Percentiles rank a stretch among this genome's conserved stretches.
Evolutionary conservation across 306 rosid species (phyloP).

Genomic region (Vigna reflexopilosa): DNA sequence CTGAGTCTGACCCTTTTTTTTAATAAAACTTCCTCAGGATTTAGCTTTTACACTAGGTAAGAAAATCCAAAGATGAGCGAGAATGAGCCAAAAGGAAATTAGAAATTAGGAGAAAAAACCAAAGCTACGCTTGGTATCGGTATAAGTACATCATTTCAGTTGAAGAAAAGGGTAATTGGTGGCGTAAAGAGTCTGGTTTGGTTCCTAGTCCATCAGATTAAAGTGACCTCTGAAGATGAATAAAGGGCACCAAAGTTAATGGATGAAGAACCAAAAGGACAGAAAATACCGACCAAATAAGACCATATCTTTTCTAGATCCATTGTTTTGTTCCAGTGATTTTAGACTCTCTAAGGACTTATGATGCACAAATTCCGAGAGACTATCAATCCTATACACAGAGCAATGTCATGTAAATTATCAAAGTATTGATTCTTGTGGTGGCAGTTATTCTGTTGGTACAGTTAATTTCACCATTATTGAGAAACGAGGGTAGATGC

Average conservation of each 20-base stretch:
- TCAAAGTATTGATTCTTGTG: slow-evolving; percentile 47
- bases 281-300: slow-evolving; percentile 62
- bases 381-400: slow-evolving; percentile 37
- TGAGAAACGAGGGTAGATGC: slow-evolving; percentile 55
- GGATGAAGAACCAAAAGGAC: slow-evolving; percentile 70
- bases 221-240: slow-evolving; percentile 51
- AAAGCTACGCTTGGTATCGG: slow-evolving; percentile 40
- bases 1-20: neutral
- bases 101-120: slow-evolving; percentile 12
- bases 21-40: slow-evolving; percentile 29
- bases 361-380: slow-evolving; percentile 63
- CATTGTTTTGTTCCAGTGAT: slow-evolving; percentile 56
- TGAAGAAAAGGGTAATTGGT: slow-evolving; percentile 2
- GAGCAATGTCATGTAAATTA: slow-evolving; percentile 35
- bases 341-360: slow-evolving; percentile 46
- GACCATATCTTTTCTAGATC: slow-evolving; percentile 68
- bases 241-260: slow-evolving; percentile 56
- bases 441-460: slow-evolving; percentile 67
- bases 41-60: slow-evolving; percentile 47
- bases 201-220: slow-evolving; percentile 53
- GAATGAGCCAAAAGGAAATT: slow-evolving; percentile 29
- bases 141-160: slow-evolving; percentile 2
- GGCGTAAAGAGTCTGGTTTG: slow-evolving; percentile 26
- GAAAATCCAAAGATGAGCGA: slow-evolving; percentile 31
- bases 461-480: slow-evolving; percentile 56